Evolutionary conservation across 2,329 filamentous ascomycete species (phyloP).

Genomic region (Daldinia sp.): DNA sequence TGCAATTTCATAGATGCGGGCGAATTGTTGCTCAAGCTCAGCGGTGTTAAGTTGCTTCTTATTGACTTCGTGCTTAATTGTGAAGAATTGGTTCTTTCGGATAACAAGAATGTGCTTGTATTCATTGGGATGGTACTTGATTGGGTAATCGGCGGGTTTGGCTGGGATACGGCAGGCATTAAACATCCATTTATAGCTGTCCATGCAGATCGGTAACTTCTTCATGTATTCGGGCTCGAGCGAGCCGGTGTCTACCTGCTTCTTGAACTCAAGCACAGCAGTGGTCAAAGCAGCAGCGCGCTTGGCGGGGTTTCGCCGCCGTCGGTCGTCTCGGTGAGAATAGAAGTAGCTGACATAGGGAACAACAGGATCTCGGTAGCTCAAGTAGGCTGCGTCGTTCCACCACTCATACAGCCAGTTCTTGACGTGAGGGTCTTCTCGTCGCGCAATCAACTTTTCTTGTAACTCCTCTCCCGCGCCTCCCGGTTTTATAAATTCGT

Average conservation of each 20-base stretch:
- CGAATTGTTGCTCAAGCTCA: constrained; percentile 92
- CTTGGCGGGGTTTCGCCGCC: constrained; percentile 88
- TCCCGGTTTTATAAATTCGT: constrained; percentile 89
- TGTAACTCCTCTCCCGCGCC: constrained; percentile 86
- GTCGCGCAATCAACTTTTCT: constrained; percentile 83
- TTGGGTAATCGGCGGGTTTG: constrained; percentile 82
- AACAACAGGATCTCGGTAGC: constrained; percentile 93
- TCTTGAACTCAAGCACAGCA: constrained; percentile 92
- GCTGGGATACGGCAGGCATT: constrained; percentile 89
- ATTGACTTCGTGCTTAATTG: constrained; percentile 82
- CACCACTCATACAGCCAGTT: constrained; percentile 99
- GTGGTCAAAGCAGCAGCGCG: constrained; percentile 91
- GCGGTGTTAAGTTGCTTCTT: constrained; percentile 88
- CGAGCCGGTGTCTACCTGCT: constrained; percentile 82
- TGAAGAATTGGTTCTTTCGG: constrained; percentile 98
- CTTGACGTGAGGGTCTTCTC: constrained; percentile 82
- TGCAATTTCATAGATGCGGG: constrained; percentile 81
- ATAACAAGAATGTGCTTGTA: constrained; percentile 91
- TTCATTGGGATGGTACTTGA: constrained; percentile 80
- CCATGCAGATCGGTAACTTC: constrained; percentile 97
- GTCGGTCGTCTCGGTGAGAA: constrained; percentile 93
- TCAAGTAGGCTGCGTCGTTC: constrained; percentile 94
- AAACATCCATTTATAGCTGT: constrained; percentile 99
- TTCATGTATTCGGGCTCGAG: constrained; percentile 99
- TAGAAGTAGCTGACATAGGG: constrained; percentile 99